phyloP scores from a whole-genome alignment of 441 rosid species.

The Eruca vesicaria region DNA sequence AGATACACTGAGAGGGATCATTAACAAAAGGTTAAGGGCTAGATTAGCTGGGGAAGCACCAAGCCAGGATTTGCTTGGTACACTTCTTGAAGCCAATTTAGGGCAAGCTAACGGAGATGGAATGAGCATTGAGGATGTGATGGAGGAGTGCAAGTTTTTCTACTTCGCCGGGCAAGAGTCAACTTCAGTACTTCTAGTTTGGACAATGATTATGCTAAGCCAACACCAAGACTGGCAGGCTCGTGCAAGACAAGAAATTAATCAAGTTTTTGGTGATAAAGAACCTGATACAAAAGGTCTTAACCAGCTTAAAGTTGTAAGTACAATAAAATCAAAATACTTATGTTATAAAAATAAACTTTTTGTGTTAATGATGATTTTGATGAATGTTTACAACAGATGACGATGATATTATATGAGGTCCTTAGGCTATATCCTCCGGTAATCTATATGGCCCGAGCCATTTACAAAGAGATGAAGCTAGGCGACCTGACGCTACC shows the following conservation, averaged over 20 bases:
- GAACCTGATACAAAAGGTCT: constrained; percentile 28
- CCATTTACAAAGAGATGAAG: constrained; percentile 30
- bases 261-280: constrained; percentile 22
- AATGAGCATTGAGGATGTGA: too few relatives aligned
- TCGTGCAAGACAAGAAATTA: constrained; percentile 41
- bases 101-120: background rate
- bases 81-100: background rate
- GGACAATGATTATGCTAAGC: background rate
- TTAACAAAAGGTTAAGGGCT: constrained; percentile 24
- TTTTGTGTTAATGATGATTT: background rate
- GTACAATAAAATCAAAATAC: background rate
- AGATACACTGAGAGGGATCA: constrained; percentile 23
- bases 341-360: background rate
- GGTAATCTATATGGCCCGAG: background rate
- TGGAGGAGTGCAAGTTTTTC: background rate
- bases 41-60: background rate
- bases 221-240: background rate
- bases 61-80: background rate
- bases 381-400: constrained; percentile 8
- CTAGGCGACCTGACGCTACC: constrained; percentile 39
- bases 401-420: constrained; percentile 40
- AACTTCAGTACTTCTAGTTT: background rate
- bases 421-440: constrained; percentile 47
- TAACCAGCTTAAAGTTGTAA: constrained; percentile 36
- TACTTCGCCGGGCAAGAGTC: background rate